These are phyloP conservation scores for Penicillium bialowiezense DNA, from an alignment of 495 filamentous ascomycete genomes.

Conservation along the genomic window DNA sequence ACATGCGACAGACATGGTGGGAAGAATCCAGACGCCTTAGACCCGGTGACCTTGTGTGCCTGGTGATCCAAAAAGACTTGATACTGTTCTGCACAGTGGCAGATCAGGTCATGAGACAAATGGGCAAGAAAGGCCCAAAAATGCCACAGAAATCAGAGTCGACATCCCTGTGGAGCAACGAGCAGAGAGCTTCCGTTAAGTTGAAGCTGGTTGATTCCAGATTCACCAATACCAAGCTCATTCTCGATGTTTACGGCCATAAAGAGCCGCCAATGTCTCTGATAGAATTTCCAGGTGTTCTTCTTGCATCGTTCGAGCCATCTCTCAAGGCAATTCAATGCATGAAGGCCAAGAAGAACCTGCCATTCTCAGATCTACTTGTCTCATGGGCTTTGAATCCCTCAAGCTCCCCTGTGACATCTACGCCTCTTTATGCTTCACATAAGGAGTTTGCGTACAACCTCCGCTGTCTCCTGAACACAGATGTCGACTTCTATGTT, in stretches of 20 bases:
- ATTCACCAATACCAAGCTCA: background rate
- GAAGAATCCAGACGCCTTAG: constrained; percentile 52
- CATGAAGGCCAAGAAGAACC: constrained; percentile 37
- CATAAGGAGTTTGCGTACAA: constrained; percentile 51
- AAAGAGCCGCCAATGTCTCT: constrained; percentile 31
- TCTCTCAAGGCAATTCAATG: constrained; percentile 63
- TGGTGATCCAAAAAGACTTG: constrained; percentile 31
- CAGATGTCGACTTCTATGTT: constrained; percentile 25
- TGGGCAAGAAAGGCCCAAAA: background rate
- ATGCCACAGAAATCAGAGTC: background rate
- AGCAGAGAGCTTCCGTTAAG: background rate
- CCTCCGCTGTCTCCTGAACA: constrained; percentile 44
- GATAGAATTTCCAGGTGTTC: constrained; percentile 68
- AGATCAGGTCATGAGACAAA: background rate
- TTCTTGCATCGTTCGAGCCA: constrained; percentile 65
- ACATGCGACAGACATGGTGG: constrained; percentile 59
- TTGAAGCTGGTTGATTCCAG: constrained; percentile 1
- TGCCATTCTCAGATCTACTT: constrained; percentile 3
- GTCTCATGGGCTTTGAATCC: background rate
- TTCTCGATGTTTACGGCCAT: background rate
- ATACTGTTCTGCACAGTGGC: constrained; percentile 1
- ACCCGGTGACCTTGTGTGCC: constrained; percentile 56
- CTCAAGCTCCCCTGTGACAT: constrained; percentile 16
- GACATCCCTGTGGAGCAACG: background rate
- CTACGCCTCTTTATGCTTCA: constrained; percentile 53